A percentile compares a stretch with the other conserved stretches of the same genome.
Conservation (phyloP, 192 early-diverging fungal genomes). For the Diversispora eburnea region DNA sequence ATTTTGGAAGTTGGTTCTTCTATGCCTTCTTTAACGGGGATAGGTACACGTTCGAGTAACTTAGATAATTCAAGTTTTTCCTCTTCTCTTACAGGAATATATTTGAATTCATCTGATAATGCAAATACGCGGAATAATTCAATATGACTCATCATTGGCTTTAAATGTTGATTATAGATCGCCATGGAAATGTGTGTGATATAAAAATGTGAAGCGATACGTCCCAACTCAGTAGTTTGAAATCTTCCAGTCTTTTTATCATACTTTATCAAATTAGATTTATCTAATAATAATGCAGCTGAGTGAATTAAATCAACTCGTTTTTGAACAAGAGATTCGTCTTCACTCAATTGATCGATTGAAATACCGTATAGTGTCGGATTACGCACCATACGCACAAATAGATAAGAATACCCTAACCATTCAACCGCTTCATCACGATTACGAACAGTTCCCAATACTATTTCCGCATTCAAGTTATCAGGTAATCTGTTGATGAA, state of each 20-base stretch:
- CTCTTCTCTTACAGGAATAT: constrained; percentile 90
- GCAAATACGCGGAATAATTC: constrained; percentile 90
- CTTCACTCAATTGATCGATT: constrained; percentile 65
- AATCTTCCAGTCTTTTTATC: constrained; percentile 88
- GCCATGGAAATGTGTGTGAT: constrained; percentile 89
- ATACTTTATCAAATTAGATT: constrained; percentile 91
- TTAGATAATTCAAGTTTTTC: constrained; percentile 90
- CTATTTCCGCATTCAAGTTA: constrained; percentile 94
- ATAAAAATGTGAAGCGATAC: constrained; percentile 97
- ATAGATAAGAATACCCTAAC: constrained; percentile 94
- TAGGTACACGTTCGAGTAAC: constrained; percentile 86
- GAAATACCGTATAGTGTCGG: constrained; percentile 80
- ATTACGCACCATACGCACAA: constrained; percentile 93
- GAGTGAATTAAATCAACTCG: constrained; percentile 88
- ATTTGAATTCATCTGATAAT: constrained; percentile 87
- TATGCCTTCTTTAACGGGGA: constrained; percentile 90
- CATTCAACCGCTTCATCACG: constrained; percentile 94
- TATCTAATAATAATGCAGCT: constrained; percentile 83
- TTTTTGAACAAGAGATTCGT: constrained; percentile 78
- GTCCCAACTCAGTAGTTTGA: constrained; percentile 85
- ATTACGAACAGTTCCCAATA: constrained; percentile 84
- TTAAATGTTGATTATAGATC: constrained; percentile 89
- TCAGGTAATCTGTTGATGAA: constrained; percentile 83
- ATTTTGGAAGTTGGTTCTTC: constrained; percentile 93
- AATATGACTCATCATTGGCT: constrained; percentile 85